A percentile compares a stretch with the other conserved stretches of the same genome.
Evolutionary conservation across 2,329 filamentous ascomycete species (phyloP).

Genomic region (Cryphonectria nitschkei): DNA sequence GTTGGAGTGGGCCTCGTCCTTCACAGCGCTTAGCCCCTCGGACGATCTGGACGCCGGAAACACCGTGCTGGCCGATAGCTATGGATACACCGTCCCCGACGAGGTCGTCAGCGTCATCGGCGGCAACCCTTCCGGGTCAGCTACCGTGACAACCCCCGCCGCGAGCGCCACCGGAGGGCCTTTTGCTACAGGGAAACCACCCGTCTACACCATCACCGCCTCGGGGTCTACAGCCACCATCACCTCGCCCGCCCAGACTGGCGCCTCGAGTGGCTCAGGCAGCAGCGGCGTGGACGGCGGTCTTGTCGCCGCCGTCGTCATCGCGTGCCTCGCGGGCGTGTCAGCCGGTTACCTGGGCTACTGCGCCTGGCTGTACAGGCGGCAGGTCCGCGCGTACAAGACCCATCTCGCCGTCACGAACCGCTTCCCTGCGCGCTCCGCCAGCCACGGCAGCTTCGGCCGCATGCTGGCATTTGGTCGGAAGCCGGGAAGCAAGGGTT

Average conservation of each 20-base stretch:
- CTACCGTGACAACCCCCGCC: slow-evolving; percentile 68
- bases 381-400: slow-evolving; percentile 71
- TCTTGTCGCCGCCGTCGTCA: slow-evolving; percentile 53
- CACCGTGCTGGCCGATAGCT: slow-evolving; percentile 59
- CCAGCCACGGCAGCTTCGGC: slow-evolving; percentile 42
- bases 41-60: slow-evolving; percentile 53
- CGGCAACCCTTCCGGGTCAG: slow-evolving; percentile 42
- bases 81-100: slow-evolving; percentile 68
- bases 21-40: slow-evolving; percentile 58
- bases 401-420: slow-evolving; percentile 69
- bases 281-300: slow-evolving; percentile 32
- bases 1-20: slow-evolving; percentile 65
- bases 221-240: slow-evolving; percentile 52
- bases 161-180: slow-evolving; percentile 68
- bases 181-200: slow-evolving; percentile 69
- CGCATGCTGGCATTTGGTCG: slow-evolving; percentile 36
- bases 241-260: slow-evolving; percentile 43
- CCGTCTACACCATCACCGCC: slow-evolving; percentile 69
- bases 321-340: slow-evolving; percentile 68
- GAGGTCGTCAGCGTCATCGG: slow-evolving; percentile 56
- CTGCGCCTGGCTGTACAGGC: slow-evolving; percentile 74
- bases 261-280: slow-evolving; percentile 31
- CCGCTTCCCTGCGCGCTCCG: slow-evolving; percentile 43
- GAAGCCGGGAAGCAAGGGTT: slow-evolving; percentile 27
- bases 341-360: slow-evolving; percentile 69